These are phyloP conservation scores for Linderniella brevidens DNA, from an alignment of 257 asterid genomes.

Conservation along the genomic window DNA sequence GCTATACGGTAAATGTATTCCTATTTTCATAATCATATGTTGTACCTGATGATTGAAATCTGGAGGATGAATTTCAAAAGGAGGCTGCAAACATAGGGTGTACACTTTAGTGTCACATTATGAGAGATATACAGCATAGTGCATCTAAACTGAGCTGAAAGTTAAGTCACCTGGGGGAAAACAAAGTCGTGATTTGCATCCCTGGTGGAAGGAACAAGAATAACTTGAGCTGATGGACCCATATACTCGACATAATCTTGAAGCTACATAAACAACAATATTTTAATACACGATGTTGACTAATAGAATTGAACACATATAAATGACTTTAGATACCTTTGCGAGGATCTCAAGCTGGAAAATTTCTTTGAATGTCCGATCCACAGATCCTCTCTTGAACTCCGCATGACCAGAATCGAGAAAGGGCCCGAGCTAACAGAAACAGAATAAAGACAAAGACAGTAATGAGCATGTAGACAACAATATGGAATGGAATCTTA, in stretches of 20 bases:
- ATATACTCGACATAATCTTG: slow-evolving; percentile 89
- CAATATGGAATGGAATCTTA: background rate
- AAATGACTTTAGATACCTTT: slow-evolving; percentile 26
- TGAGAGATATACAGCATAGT: slow-evolving; percentile 1
- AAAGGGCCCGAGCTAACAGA: slow-evolving; percentile 78
- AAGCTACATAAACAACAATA: slow-evolving; percentile 30
- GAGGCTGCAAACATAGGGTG: slow-evolving; percentile 49
- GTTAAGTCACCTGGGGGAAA: slow-evolving; percentile 66
- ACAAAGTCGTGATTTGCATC: slow-evolving; percentile 94
- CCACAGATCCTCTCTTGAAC: slow-evolving; percentile 47
- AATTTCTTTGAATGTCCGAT: slow-evolving; percentile 61
- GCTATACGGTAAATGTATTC: background rate
- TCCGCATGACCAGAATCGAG: slow-evolving; percentile 86
- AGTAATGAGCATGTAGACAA: background rate
- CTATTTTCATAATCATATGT: slow-evolving; percentile 9
- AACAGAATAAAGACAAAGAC: slow-evolving; percentile 16
- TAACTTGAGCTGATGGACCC: slow-evolving; percentile 71
- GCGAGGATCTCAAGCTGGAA: slow-evolving; percentile 63
- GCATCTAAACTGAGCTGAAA: background rate
- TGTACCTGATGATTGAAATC: slow-evolving; percentile 57
- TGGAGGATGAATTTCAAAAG: slow-evolving; percentile 41
- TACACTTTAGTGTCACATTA: slow-evolving; percentile 2
- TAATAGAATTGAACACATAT: too few species aligned
- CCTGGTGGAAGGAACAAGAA: slow-evolving; percentile 76
- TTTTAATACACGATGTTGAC: too few species aligned